Evolutionary conservation across 352 stramenopile species (phyloP).

Genomic region (Globisporangium canariense): DNA sequence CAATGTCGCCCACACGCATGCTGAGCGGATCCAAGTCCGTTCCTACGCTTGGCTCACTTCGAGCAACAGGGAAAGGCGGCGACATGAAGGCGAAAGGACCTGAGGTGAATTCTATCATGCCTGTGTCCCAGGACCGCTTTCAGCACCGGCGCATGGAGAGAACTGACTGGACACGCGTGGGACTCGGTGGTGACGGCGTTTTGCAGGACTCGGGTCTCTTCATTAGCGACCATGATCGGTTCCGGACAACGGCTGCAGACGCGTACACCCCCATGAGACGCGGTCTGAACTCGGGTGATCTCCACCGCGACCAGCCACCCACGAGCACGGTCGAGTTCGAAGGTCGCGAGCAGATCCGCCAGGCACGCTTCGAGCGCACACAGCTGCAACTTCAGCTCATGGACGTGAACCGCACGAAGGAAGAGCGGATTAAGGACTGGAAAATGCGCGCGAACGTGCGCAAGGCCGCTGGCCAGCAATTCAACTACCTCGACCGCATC

Average conservation of each 20-base stretch:
- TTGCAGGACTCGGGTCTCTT: constrained; percentile 43
- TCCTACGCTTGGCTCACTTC: constrained; percentile 25
- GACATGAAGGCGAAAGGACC: constrained; percentile 8
- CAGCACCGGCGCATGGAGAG: constrained; percentile 45
- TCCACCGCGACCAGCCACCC: constrained; percentile 32
- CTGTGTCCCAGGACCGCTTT: constrained; percentile 52
- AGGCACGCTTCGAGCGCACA: constrained; percentile 42
- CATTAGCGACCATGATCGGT: constrained; percentile 37
- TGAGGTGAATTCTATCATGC: constrained; percentile 24
- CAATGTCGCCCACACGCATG: constrained; percentile 5
- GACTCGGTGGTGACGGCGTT: constrained; percentile 60
- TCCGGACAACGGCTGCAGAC: constrained; percentile 46
- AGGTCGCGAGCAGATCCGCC: constrained; percentile 26
- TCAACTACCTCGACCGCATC: constrained; percentile 56
- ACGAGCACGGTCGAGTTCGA: constrained; percentile 34
- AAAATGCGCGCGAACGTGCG: constrained; percentile 47
- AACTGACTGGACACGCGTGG: constrained; percentile 81
- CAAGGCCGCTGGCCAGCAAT: constrained; percentile 43
- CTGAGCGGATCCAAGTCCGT: constrained; percentile 19
- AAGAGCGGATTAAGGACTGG: constrained; percentile 48
- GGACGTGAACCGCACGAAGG: constrained; percentile 24
- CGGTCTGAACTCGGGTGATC: constrained; percentile 32
- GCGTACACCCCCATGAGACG: constrained; percentile 55
- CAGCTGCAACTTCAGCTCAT: constrained; percentile 35
- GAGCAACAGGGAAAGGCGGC: constrained; percentile 9